A percentile compares a stretch with the other conserved stretches of the same genome.
phyloP scores from a whole-genome alignment of 2,329 filamentous ascomycete species.

The Simplicillium aogashimaense region DNA sequence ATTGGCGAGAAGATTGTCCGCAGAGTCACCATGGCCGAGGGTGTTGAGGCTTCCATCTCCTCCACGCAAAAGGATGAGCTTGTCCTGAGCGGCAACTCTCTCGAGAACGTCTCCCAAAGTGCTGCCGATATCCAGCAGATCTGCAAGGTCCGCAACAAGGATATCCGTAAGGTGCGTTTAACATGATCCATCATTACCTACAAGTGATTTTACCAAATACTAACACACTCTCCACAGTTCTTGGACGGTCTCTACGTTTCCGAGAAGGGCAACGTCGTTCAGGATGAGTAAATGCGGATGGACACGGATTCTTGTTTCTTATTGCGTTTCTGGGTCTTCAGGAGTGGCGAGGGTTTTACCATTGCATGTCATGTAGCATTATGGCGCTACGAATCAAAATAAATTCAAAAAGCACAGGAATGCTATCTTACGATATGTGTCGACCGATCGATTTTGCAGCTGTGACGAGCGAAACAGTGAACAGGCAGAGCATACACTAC shows the following conservation, averaged over 20 bases:
- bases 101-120: slow-evolving; percentile 95
- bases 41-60: slow-evolving; percentile 85
- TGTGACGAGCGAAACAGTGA: no score
- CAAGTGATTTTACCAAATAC: no score
- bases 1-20: slow-evolving; percentile 99
- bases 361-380: slow-evolving; percentile 51
- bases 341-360: slow-evolving; percentile 52
- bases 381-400: slow-evolving; percentile 29
- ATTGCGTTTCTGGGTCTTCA: slow-evolving; percentile 50
- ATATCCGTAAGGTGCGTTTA: slow-evolving; percentile 98
- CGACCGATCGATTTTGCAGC: no score
- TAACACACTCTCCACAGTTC: slow-evolving; percentile 54
- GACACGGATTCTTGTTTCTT: slow-evolving; percentile 34
- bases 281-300: slow-evolving; percentile 45
- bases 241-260: slow-evolving; percentile 99
- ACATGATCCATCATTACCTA: no score
- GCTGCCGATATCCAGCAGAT: slow-evolving; percentile 99
- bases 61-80: slow-evolving; percentile 97
- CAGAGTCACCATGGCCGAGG: slow-evolving; percentile 76
- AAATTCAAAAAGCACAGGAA: background rate
- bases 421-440: no score
- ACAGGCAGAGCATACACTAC: no score
- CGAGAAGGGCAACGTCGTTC: slow-evolving; percentile 91
- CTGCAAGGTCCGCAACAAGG: slow-evolving; percentile 99
- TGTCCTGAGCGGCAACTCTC: slow-evolving; percentile 81